These are phyloP conservation scores for Candida patagonica DNA, from an alignment of 805 yeast species.

Conservation along the genomic window DNA sequence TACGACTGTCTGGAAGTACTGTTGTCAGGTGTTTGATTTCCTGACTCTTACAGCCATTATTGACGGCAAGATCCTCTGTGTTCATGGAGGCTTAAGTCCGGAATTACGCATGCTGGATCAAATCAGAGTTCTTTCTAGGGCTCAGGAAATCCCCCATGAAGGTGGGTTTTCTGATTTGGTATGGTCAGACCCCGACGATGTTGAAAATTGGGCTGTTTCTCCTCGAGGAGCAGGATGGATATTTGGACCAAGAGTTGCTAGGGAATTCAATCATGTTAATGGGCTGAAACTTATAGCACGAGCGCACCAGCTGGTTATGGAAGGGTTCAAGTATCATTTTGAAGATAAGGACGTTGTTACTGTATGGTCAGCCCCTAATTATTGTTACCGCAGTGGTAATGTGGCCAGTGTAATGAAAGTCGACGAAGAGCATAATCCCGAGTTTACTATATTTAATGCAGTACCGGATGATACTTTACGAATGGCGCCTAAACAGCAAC, in stretches of 20 bases:
- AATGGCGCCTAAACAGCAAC: conserved; percentile 19
- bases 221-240: conserved; percentile 99
- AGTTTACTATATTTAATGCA: conserved; percentile 89
- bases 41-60: conserved; percentile 90
- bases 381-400: conserved; percentile 95
- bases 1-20: conserved; percentile 91
- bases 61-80: conserved; percentile 90
- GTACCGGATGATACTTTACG: conserved; percentile 36
- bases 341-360: conserved; percentile 95
- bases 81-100: conserved; percentile 95
- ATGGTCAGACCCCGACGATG: conserved; percentile 98
- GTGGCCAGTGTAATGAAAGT: conserved; percentile 98
- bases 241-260: conserved; percentile 86
- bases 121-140: conserved; percentile 85
- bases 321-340: conserved; percentile 93
- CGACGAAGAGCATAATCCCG: conserved; percentile 65
- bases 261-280: conserved; percentile 94
- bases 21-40: conserved; percentile 94
- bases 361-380: conserved; percentile 96
- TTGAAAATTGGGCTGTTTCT: conserved; percentile 95
- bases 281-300: conserved; percentile 82
- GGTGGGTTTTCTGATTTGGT: conserved; percentile 97
- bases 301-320: conserved; percentile 98
- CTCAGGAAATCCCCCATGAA: conserved; percentile 98
- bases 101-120: conserved; percentile 97